A percentile compares a stretch with the other conserved stretches of the same genome.
phyloP scores from a whole-genome alignment of 805 yeast genomes.

The Yamadazyma nakazawae region DNA sequence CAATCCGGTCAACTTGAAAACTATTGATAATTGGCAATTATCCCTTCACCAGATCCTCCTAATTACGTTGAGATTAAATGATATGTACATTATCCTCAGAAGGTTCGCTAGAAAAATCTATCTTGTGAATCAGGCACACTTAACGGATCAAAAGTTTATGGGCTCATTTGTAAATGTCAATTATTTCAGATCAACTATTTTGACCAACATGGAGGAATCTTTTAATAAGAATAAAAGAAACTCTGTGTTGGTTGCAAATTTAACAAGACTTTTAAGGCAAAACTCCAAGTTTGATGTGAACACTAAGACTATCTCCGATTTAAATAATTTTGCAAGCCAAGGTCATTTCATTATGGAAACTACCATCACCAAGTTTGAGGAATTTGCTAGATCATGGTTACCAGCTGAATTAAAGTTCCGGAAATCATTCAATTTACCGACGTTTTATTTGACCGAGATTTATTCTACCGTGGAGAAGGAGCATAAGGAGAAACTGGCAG shows the following conservation, averaged over 20 bases:
- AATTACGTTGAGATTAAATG: constrained; percentile 46
- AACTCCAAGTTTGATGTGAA: constrained; percentile 33
- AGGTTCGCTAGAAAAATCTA: constrained; percentile 47
- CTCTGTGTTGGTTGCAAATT: constrained; percentile 45
- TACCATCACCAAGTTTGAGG: constrained; percentile 29
- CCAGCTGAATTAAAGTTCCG: constrained; percentile 41
- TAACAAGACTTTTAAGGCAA: constrained; percentile 45
- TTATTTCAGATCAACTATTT: constrained; percentile 26
- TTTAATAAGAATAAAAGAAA: constrained; percentile 47
- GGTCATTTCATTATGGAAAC: constrained; percentile 30
- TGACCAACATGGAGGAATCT: constrained; percentile 31
- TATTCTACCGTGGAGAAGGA: constrained; percentile 13
- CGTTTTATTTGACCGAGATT: constrained; percentile 11
- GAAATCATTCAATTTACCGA: constrained; percentile 25
- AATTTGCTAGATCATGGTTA: constrained; percentile 42
- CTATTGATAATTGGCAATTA: constrained; percentile 23
- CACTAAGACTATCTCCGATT: constrained; percentile 35
- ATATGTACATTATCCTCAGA: constrained; percentile 45
- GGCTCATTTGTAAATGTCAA: constrained; percentile 23
- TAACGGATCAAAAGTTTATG: constrained; percentile 41
- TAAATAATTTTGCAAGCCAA: constrained; percentile 41
- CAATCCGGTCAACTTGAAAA: constrained; percentile 16
- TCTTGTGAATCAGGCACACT: constrained; percentile 40
- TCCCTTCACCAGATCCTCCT: constrained; percentile 48
- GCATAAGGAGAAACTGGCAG: background rate